These are phyloP conservation scores for Sporothrix euskadiensis DNA, from an alignment of 2,329 filamentous ascomycete species.

Conservation along the genomic window DNA sequence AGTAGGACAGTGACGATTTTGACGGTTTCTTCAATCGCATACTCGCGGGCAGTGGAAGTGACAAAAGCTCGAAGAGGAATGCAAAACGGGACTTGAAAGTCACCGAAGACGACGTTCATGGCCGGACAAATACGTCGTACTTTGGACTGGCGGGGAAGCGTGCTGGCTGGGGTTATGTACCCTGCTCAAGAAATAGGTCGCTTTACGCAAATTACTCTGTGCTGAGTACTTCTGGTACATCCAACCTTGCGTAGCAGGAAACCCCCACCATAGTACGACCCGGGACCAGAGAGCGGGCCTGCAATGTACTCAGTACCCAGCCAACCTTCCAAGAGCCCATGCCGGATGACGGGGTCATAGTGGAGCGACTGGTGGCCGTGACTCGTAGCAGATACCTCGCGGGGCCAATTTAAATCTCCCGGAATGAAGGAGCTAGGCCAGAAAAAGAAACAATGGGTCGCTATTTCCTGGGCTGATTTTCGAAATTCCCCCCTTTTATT, in stretches of 20 bases:
- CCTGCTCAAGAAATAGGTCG: neutral
- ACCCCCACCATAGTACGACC: constrained; percentile 24
- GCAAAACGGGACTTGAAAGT: neutral
- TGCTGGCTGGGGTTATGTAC: neutral
- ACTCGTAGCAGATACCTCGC: constrained; percentile 29
- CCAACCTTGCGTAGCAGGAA: constrained; percentile 14
- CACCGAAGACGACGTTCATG: constrained; percentile 17
- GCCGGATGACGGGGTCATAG: constrained; percentile 8
- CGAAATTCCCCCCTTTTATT: neutral
- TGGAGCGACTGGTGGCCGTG: neutral
- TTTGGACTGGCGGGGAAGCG: constrained; percentile 25
- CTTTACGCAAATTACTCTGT: neutral
- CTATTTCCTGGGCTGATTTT: constrained; percentile 27
- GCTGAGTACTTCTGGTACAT: neutral
- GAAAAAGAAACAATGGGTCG: constrained; percentile 27
- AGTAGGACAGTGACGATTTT: neutral
- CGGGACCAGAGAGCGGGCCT: constrained; percentile 11
- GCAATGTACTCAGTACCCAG: constrained; percentile 9
- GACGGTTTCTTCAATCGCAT: neutral
- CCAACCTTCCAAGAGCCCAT: neutral
- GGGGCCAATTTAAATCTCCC: constrained; percentile 33
- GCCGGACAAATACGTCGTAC: constrained; percentile 19
- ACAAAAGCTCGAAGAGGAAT: constrained; percentile 8
- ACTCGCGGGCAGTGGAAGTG: neutral
- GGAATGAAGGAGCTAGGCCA: constrained; percentile 32